Base-by-base conservation (phyloP, 1,139 yeast species). In the Martiniozyma asiatica region DNA sequence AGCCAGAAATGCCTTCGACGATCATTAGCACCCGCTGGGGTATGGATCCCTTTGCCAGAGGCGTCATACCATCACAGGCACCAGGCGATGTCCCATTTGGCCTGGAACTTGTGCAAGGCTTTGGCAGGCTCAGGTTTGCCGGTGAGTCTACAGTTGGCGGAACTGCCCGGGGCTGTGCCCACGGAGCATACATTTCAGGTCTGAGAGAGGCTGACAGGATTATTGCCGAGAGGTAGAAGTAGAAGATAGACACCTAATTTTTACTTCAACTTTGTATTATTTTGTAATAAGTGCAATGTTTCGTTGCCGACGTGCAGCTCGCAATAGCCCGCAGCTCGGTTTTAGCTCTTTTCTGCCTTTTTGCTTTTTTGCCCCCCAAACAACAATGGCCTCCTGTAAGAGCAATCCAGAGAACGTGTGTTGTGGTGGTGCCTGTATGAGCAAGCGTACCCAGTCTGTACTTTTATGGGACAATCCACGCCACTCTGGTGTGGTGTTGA, bases 381-480 rank as follows among this genome's bases (percentile, higher is more conserved):
- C n/a, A n/a, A n/a, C 18, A 17, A 17, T 17, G 18, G 6, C 18
- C 20, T 9, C 18, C 14, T 12, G 14, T 14, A 14, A 25, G 11
- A 12, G 13, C 5, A 29, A 24, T 19, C n/a, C n/a, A n/a, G n/a
- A n/a, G n/a, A n/a, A n/a, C n/a, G 28, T 24, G 9, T 44, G 48
- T 30, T 45, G 50, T 26, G 52, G 50, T 22, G 47, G 50, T 26
- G 37, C 43, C 21, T 45, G 50, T 31, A 24, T 47, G 31, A 41
- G 46, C 22, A 45, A 38, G 24, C 37, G 41, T 13, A 29, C 43
- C 14, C 22, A 14, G 11, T 33, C 29, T 15, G 59, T 85, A 43
- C 62, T 87, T 40, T 73, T 87, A 42, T 87, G 97, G 97, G 66
- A 70, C 45, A 69, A 82, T 51, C 95, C 96, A 24, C 59, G 67